Base-by-base conservation (phyloP, 2,329 filamentous ascomycete genomes). In the Colletotrichum sp. region DNA sequence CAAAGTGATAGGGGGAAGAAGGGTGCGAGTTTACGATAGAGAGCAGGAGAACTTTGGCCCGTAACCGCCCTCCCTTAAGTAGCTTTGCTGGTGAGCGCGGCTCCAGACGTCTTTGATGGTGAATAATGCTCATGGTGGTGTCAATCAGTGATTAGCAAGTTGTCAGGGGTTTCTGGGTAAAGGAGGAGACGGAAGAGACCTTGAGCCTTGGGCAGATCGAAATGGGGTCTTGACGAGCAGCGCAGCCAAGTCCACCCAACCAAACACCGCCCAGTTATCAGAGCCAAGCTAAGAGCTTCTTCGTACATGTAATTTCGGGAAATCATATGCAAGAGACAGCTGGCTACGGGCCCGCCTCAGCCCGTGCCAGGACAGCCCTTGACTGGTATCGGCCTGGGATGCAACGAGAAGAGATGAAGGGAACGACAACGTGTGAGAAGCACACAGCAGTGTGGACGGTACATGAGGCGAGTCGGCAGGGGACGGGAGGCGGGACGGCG, bases 231-330 rank as follows among this genome's bases (percentile, higher is more conserved):
- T 72, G 71, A 70, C 56, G 26, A 43, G 75, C 52, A 75, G 66
- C 56, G 64, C 64, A 71, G 61, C 71, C 64, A 71, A 66, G 34
- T 43, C 70, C 56, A 43, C 75, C 84, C 84, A 87, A 84, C 85
- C 81, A 85, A 78, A 81, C 78, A 80, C 78, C 82, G 80, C 81
- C 81, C 70, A 82, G 81, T 84, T 86, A 86, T 86, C 81, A 34
- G 72, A 32, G 71, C 71, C 76, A 78, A 77, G 76, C 64, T 75
- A 72, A 36, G 64, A 72, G 64, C 55, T 69, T 73, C 70, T 70
- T 70, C 60, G 43, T 77, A 65, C 69, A 70, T 71, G 71, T 79
- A 83, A 83, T 84, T 80, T 83, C 82, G 83, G 83, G 81, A 83
- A 77, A 79, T 78, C 80, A 75, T 79, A 84, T 84, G 82, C 82